Evolutionary conservation across 345 rosid species (phyloP), one percentile per base, ranked within the genome.

Genomic region (Pistacia integerrima): DNA sequence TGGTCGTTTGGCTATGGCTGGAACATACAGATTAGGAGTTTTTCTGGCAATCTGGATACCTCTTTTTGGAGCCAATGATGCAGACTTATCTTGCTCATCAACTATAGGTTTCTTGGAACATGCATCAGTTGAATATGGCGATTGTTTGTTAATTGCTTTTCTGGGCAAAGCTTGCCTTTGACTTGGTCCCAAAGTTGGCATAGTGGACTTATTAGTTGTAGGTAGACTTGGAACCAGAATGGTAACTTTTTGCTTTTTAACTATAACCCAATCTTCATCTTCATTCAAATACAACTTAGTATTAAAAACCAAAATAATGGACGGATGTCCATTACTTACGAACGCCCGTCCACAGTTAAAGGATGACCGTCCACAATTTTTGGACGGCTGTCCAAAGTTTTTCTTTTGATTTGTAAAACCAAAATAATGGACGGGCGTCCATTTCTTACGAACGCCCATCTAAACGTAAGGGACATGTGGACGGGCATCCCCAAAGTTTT

Each of bases 251-350:
- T 91, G 96, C 83, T 83, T 90, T 74, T 90, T 91, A 80, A 93
- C 93, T 18, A 91, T 72, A 6, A 91, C 81, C 97, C 97, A 93
- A 81, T 86, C 74, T 33, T 88, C 96, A 73, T 87, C 91, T 56
- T 74, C 88, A 61, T 38, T 73, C 35, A 78, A 81, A 7, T 41
- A 41, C 46, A 41, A 41, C 67, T 82, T 80, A 69, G 66, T 58
- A 20, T 81, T 77, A 22, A 22, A 22, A 22, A 22, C 25, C 25
- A 22, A 22, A 22, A 22, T 22, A 22, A 22, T 22, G 25, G 25
- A 22, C 25, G 25, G 25, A 22, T 22, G 25, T 22, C 25, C 25
- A 22, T 22, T 22, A 22, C 25, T 22, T 22, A 22, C 25, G 25
- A 0, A 22, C 25, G 25, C 25, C 25, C 25, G 25, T 22, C 25